Evolutionary conservation across 305 asterid genomes (phyloP).

Genomic region (Solanum chacoense): DNA sequence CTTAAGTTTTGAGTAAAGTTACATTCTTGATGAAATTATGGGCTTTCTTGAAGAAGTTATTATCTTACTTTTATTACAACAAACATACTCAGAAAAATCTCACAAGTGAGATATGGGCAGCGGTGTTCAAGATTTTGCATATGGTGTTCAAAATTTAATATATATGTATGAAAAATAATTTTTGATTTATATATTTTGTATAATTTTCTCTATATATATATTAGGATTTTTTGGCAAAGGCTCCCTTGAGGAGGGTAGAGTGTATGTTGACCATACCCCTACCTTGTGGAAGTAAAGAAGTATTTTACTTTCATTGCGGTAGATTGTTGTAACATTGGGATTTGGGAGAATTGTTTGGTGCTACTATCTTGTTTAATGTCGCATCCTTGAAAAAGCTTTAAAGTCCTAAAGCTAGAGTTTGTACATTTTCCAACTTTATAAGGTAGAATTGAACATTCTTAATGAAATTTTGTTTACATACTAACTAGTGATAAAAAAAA

Average conservation of each 20-base stretch:
- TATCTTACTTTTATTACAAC: neutral
- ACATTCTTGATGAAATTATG: neutral
- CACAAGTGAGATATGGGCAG: neutral
- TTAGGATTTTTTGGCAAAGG: too few relatives aligned
- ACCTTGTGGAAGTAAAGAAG: neutral
- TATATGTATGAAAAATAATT: too few relatives aligned
- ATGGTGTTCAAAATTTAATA: neutral
- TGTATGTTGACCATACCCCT: neutral
- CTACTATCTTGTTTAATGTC: neutral
- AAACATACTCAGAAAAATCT: neutral
- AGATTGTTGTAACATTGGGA: neutral
- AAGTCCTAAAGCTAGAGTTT: neutral
- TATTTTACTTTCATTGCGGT: neutral
- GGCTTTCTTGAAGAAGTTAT: neutral
- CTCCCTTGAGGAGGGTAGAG: neutral
- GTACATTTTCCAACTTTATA: neutral
- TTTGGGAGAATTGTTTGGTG: neutral
- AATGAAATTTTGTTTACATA: neutral
- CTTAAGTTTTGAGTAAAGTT: neutral
- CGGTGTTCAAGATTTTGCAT: neutral
- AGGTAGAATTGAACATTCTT: neutral
- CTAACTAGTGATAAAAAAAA: slow-evolving; percentile 15
- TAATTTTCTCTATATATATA: neutral
- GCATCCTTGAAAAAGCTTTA: neutral
- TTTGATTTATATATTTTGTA: neutral